Conservation (phyloP, 2,329 filamentous ascomycete species). For the Ascochyta koolunga region DNA sequence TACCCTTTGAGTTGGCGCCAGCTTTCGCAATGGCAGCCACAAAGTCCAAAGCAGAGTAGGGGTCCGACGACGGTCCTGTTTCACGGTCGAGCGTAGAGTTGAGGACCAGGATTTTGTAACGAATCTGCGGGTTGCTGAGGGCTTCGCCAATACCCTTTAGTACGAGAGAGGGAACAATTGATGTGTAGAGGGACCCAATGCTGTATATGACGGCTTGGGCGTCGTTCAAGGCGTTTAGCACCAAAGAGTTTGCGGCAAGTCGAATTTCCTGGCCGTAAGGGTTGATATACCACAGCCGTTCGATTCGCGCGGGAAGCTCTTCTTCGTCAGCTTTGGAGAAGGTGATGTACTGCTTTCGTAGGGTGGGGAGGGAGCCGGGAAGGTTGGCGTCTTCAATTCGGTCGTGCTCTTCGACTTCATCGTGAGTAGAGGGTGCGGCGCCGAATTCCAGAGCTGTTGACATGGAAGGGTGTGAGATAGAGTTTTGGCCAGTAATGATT, state of each 20-base stretch:
- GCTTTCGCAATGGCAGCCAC: constrained; percentile 79
- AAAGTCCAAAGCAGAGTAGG: constrained; percentile 80
- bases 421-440: constrained; percentile 25
- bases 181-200: constrained; percentile 93
- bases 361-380: constrained; percentile 77
- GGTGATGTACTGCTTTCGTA: constrained; percentile 79
- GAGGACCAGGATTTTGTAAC: constrained; percentile 80
- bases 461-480: constrained; percentile 42
- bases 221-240: constrained; percentile 69
- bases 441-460: constrained; percentile 35
- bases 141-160: constrained; percentile 75
- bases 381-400: constrained; percentile 79
- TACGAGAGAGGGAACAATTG: constrained; percentile 81
- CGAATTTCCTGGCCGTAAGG: constrained; percentile 97
- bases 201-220: constrained; percentile 81
- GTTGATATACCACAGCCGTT: constrained; percentile 95
- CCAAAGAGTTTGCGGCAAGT: constrained; percentile 80
- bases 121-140: constrained; percentile 59
- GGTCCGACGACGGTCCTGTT: constrained; percentile 70
- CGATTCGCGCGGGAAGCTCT: constrained; percentile 77
- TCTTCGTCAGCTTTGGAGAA: constrained; percentile 79
- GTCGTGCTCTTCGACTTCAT: constrained; percentile 64
- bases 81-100: constrained; percentile 87
- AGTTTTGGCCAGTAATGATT: constrained; percentile 87
- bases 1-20: constrained; percentile 57